Evolutionary conservation across 768 basidiomycete genomes (phyloP), one percentile per base, ranked within the genome.

Genomic region (Solioccasus polychromus): DNA sequence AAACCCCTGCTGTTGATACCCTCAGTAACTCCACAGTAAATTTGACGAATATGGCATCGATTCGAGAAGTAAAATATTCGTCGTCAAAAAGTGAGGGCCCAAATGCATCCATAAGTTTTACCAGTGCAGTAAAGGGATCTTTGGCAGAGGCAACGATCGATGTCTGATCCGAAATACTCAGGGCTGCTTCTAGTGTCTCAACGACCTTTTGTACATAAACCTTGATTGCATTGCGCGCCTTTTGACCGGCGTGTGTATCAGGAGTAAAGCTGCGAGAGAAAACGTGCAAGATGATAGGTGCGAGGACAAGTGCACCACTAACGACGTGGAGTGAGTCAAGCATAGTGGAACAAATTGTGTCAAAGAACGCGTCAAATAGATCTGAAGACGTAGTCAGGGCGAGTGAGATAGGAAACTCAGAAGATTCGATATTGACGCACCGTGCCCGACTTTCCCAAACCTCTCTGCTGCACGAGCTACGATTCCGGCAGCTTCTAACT

Each of bases 291-390:
- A 79, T 58, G 0, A 67, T 65, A 5, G 80, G 68, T 3, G 78
- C 64, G 5, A 83, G 57, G 3, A 39, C 45, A 32, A 34, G 29
- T 18, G 52, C 40, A 11, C 22, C 39, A 19, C 35, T 35, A 8
- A 38, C 35, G 19, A 44, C 26, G 10, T 10, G 15, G 8, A 46
- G 23, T 0, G 51, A 44, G 18, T 45, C 29, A 15, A 47, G 32
- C 8, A 64, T 36, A 5, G 50, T 20, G n/a, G 40, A 48, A 42
- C 50, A 53, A 32, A 87, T 54, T 0, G 67, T 58, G 4, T 61
- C 64, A 75, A 83, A 85, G 2, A 74, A 76, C 1, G 63, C 61
- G 9, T 69, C 59, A 47, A 79, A 78, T n/a, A 85, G 56, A 25
- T 63, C 77, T 75, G 30, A 20, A 15, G 28, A 42, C 17, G 23